Base-by-base conservation (phyloP, 2,329 filamentous ascomycete species). In the Aspergillus brunneoviolaceus region DNA sequence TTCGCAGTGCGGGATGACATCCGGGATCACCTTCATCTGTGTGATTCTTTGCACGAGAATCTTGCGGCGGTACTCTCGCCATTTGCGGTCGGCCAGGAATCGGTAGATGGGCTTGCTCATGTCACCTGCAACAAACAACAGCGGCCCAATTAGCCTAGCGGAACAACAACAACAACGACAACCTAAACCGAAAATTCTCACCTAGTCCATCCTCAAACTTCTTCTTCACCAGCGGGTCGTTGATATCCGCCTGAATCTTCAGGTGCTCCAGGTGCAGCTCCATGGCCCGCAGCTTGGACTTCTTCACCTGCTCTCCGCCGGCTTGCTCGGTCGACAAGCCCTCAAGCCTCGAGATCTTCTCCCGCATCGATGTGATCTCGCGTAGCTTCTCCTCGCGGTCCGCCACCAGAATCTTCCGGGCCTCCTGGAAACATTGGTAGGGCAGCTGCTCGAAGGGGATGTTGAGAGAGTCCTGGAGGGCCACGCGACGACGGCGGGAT, bases 391-490 rank as follows among this genome's bases (percentile, higher is more conserved):
- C 85, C 65, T 87, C 81, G 47, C 94, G 86, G 74, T 99, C 95
- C 57, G 85, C 86, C 56, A 87, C 83, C 58, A 99, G 81, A 52
- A 98, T 79, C 74, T 92, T 91, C 64, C 93, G 87, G 47, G 95
- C 95, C 80, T 97, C 93, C 79, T 99, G 95, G 81, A 98, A 99
- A 78, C 91, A 95, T 83, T 98, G 94, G 80, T 96, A 99, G 19
- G 95, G 95, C 67, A 99, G 81, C 74, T 94, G 90, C 80, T 96
- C 92, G 73, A 99, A 97, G 27, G 93, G 92, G 53, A 96, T 80
- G 69, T 89, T 84, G 63, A 83, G 64, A 80, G 84, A 69, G 80
- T 85, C 70, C 83, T 79, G 86, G 62, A 93, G 76, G 29, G 90
- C 90, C 29, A 87, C 85, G 73, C 94, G 89, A 64, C 93, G 89